Percentiles rank a stretch among this genome's conserved stretches.
These are phyloP conservation scores for Phyllostachys edulis DNA, from an alignment of 176 grass and related monocot species.

Conservation along the genomic window DNA sequence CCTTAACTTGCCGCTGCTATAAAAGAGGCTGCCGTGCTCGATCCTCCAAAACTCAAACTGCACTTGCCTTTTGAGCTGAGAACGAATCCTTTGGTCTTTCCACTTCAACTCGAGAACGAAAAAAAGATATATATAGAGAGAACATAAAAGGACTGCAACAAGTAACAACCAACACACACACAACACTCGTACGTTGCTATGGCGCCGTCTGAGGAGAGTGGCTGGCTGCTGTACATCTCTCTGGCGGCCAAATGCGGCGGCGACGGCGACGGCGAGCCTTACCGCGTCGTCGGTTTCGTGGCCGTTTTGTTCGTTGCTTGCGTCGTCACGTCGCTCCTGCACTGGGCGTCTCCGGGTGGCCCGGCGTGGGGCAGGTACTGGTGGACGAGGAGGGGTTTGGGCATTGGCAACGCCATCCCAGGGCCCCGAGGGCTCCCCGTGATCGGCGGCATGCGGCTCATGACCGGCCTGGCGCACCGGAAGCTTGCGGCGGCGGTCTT, in stretches of 20 bases:
- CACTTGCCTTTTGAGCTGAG: neutral
- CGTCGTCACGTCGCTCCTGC: slow-evolving; percentile 44
- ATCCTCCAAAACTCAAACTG: neutral
- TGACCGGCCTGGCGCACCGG: slow-evolving; percentile 72
- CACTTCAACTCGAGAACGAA: neutral
- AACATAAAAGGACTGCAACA: neutral
- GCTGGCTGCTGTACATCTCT: slow-evolving; percentile 64
- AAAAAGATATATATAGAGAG: neutral
- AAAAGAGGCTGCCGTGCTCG: slow-evolving; percentile 19
- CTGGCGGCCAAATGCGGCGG: slow-evolving; percentile 63
- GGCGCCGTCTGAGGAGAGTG: slow-evolving; percentile 37
- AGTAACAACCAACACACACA: neutral
- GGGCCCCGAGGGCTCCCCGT: slow-evolving; percentile 61
- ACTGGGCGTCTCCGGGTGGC: slow-evolving; percentile 65
- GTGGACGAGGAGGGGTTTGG: slow-evolving; percentile 27
- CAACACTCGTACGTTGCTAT: slow-evolving; percentile 2
- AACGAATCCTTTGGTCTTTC: neutral
- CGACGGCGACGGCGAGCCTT: slow-evolving; percentile 30
- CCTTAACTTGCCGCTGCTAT: no score
- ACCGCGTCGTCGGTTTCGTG: slow-evolving; percentile 29
- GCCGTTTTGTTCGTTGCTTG: neutral
- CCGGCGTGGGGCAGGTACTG: slow-evolving; percentile 75
- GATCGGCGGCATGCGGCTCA: slow-evolving; percentile 63
- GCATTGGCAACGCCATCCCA: slow-evolving; percentile 29
- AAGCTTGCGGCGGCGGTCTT: slow-evolving; percentile 50